Conservation (phyloP, 108 stramenopile genomes). For the Pseudonitzschia multistriata region DNA sequence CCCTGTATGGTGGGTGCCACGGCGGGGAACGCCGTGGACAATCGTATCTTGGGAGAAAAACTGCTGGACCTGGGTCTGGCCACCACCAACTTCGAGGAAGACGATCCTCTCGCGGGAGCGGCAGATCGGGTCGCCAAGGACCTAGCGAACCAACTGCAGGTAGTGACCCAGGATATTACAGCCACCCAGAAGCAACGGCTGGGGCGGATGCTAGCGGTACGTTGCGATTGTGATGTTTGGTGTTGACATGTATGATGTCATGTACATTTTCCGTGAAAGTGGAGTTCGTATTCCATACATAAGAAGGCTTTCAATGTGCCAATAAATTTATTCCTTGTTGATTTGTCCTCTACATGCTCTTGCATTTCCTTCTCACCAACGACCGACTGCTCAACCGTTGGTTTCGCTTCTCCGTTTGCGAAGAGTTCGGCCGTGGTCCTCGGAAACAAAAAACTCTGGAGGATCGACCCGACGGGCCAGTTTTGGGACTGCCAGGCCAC, state of each 20-base stretch:
- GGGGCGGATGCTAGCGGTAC: constrained; percentile 40
- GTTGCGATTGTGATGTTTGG: not conserved
- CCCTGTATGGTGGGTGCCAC: constrained; percentile 32
- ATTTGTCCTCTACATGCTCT: too few relatives aligned
- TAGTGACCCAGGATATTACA: constrained; percentile 55
- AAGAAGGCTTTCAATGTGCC: too few relatives aligned
- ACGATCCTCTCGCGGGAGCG: constrained; percentile 16
- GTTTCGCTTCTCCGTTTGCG: not conserved
- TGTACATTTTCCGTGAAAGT: too few relatives aligned
- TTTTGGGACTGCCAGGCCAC: constrained; percentile 74
- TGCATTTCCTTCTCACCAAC: not conserved
- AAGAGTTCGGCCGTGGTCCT: constrained; percentile 58
- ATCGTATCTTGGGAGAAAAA: constrained; percentile 26
- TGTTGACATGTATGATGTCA: too few relatives aligned
- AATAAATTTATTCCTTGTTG: too few relatives aligned
- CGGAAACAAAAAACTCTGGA: constrained; percentile 55
- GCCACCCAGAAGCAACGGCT: constrained; percentile 31
- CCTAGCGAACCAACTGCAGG: constrained; percentile 71
- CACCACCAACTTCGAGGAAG: constrained; percentile 13
- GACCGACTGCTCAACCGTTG: too few relatives aligned
- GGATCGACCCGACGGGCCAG: constrained; percentile 80
- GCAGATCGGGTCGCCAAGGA: constrained; percentile 36
- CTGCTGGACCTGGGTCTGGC: not conserved
- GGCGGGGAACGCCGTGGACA: constrained; percentile 62
- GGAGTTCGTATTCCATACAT: too few relatives aligned